Evolutionary conservation across 306 rosid genomes (phyloP).

Genomic region (Trifolium pratense): DNA sequence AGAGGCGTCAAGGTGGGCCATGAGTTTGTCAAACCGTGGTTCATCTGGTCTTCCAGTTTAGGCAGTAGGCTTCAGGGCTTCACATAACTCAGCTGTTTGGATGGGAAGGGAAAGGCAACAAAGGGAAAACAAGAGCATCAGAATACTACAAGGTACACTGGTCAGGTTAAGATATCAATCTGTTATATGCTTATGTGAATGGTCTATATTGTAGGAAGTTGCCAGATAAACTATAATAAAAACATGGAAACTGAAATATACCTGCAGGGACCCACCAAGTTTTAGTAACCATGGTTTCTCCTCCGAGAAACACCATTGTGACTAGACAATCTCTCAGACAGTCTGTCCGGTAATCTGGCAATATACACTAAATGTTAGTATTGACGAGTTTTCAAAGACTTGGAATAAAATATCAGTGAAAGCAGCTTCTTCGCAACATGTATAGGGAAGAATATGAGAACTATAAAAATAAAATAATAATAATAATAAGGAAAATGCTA

Average conservation of each 20-base stretch:
- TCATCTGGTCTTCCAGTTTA: constrained; percentile 93
- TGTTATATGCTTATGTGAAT: constrained; percentile 45
- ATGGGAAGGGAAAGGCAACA: constrained; percentile 91
- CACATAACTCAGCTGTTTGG: constrained; percentile 94
- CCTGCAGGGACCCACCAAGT: constrained; percentile 47
- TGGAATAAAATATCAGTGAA: constrained; percentile 1
- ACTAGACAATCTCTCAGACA: constrained; percentile 52
- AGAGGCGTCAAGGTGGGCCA: constrained; percentile 91
- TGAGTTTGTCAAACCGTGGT: constrained; percentile 90
- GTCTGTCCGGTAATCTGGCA: constrained; percentile 56
- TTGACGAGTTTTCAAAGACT: constrained; percentile 16
- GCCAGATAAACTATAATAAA: constrained; percentile 48
- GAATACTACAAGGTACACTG: constrained; percentile 72
- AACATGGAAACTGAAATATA: constrained; percentile 45
- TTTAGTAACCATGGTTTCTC: constrained; percentile 59
- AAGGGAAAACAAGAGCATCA: constrained; percentile 90
- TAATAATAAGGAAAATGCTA: too few species aligned
- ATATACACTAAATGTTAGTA: constrained; percentile 39
- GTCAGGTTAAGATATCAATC: constrained; percentile 71
- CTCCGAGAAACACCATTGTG: constrained; percentile 52
- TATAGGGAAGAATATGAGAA: constrained; percentile 15
- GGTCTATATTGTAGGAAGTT: constrained; percentile 46
- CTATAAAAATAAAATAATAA: constrained; percentile 10
- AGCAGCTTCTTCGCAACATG: constrained; percentile 14
- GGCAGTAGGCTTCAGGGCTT: constrained; percentile 97